A percentile compares a stretch with the other conserved stretches of the same genome.
Conservation (phyloP, 2,329 filamentous ascomycete species). For the Coniella lustricola region DNA sequence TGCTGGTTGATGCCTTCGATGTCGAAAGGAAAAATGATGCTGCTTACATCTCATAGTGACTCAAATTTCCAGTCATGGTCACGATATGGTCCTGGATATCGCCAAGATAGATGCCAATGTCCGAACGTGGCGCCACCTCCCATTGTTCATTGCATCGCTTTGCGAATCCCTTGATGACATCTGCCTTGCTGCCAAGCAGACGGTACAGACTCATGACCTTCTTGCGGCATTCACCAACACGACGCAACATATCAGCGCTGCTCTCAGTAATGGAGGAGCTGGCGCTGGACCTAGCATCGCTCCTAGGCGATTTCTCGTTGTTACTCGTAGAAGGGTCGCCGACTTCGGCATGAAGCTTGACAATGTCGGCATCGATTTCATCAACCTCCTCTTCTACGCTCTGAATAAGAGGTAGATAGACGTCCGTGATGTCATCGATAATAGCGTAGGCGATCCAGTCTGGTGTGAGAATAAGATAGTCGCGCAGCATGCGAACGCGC, state of each 20-base stretch:
- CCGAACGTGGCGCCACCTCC: constrained; percentile 88
- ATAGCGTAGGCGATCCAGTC: constrained; percentile 99
- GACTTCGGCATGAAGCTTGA: constrained; percentile 68
- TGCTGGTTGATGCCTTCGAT: neutral
- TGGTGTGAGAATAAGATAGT: constrained; percentile 85
- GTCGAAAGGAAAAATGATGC: neutral
- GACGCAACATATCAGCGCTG: constrained; percentile 77
- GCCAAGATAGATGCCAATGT: constrained; percentile 94
- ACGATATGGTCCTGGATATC: constrained; percentile 99
- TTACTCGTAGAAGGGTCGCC: constrained; percentile 36
- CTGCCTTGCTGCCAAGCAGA: constrained; percentile 90
- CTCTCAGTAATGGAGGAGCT: constrained; percentile 35
- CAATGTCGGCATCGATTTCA: constrained; percentile 87
- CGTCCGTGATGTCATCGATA: constrained; percentile 97
- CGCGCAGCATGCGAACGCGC: constrained; percentile 84
- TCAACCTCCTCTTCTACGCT: constrained; percentile 94
- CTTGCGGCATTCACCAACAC: constrained; percentile 90
- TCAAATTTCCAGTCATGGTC: constrained; percentile 94
- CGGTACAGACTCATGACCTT: constrained; percentile 95
- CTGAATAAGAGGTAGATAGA: constrained; percentile 87
- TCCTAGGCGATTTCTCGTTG: constrained; percentile 29
- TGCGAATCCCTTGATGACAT: constrained; percentile 98
- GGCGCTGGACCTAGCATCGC: constrained; percentile 33
- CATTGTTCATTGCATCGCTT: constrained; percentile 98
- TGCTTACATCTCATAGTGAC: constrained; percentile 87